Conservation (phyloP, 1,284 basidiomycete species). For the Trichosporon sp. region DNA sequence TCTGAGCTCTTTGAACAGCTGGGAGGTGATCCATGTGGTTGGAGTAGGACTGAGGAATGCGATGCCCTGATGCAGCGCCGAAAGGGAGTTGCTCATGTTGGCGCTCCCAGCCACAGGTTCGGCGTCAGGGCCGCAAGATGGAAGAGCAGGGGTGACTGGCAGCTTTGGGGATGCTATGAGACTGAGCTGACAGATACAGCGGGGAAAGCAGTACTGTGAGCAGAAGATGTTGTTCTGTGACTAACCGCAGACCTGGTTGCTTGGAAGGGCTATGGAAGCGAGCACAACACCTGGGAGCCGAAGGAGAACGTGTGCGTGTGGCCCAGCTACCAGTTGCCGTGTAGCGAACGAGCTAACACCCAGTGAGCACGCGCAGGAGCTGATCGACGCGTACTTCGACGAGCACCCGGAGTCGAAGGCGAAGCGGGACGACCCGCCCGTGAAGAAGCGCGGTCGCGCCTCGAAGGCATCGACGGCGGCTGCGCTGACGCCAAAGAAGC, state of each 20-base stretch:
- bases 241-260: slow-evolving; percentile 49
- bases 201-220: slow-evolving; percentile 34
- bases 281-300: slow-evolving; percentile 56
- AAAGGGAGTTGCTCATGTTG: background rate
- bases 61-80: background rate
- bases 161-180: background rate
- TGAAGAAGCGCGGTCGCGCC: slow-evolving; percentile 37
- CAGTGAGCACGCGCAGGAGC: slow-evolving; percentile 44
- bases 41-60: background rate
- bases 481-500: slow-evolving; percentile 52
- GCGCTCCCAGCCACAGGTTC: background rate
- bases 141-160: background rate
- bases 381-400: slow-evolving; percentile 48
- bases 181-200: slow-evolving; percentile 22
- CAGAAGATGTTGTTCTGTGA: background rate
- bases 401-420: slow-evolving; percentile 30
- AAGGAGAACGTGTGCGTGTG: slow-evolving; percentile 50
- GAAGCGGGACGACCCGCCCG: slow-evolving; percentile 12
- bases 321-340: background rate
- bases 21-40: background rate
- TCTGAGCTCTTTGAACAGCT: background rate
- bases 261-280: slow-evolving; percentile 56
- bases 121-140: background rate
- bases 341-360: too few relatives aligned
- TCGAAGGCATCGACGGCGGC: slow-evolving; percentile 32